Base-by-base conservation (phyloP, 2,329 filamentous ascomycete genomes). In the Helotiales sp. region DNA sequence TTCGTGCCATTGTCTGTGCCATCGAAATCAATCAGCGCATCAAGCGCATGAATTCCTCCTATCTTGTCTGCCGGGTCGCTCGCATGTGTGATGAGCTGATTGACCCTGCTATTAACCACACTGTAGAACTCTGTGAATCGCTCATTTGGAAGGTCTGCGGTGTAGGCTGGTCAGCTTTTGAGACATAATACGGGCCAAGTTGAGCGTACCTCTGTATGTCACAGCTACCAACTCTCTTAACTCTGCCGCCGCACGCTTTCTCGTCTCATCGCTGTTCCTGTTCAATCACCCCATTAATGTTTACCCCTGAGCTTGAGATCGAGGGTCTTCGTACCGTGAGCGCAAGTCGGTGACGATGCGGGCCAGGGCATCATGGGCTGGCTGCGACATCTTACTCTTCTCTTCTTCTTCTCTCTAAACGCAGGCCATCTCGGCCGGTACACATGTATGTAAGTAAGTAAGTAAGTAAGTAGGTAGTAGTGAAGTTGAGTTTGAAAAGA, bases 21-120 rank as follows among this genome's bases (percentile, higher is more conserved):
- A 75, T 97, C 95, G 78, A 98, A 97, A 78, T 97, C 94, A 79
- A 98, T 95, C 63, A 99, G 88, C 65, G 91, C 91, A 79, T 97
- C 95, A 69, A 99, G 87, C 67, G 95, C 95, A 75, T 96, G 91
- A 69, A 99, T 91, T 61, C 96, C 96, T 69, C 94, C 96, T 65
- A 97, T 89, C 66, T 93, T 91, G 78, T 99, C 96, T 74, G 90
- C 89, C 5, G 93, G 91, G 78, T 97, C 94, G 81, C 87, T 91
- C 70, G 93, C 92, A 78, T 95, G 93, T 57, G 93, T 89, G 69
- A 97, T 93, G 71, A 98, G 85, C 71, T 86, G 83, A 64, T 87
- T 87, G 74, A 93, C 90, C 66, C 87, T 86, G 72, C 83, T 81
- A 76, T 87, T 90, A 70, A 92, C 85, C 65, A 87, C 83, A 75